These are phyloP conservation scores for Syzygium malaccense DNA, from an alignment of 441 rosid genomes.

Conservation along the genomic window DNA sequence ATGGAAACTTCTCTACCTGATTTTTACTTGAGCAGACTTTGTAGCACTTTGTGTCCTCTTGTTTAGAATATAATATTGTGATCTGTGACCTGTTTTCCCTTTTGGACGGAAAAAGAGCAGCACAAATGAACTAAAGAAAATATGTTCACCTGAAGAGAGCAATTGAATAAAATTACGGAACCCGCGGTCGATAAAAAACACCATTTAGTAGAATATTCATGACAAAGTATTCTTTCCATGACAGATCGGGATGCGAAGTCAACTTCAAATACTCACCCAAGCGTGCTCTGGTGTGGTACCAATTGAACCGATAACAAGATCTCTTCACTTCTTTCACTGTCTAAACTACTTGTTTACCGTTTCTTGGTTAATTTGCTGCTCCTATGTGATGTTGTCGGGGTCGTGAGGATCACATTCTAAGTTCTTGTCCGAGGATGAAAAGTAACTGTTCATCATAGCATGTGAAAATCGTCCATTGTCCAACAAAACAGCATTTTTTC, in stretches of 20 bases:
- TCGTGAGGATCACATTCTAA: no score
- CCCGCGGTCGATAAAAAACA: background rate
- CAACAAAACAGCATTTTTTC: background rate
- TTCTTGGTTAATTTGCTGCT: no score
- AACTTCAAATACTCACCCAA: background rate
- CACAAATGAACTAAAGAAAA: background rate
- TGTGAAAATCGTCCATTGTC: background rate
- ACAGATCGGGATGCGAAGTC: background rate
- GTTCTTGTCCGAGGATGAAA: no score
- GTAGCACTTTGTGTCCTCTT: background rate
- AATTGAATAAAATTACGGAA: background rate
- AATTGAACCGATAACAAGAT: no score
- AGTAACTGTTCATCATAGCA: background rate
- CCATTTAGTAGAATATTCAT: background rate
- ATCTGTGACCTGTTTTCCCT: background rate
- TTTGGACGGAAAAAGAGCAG: background rate
- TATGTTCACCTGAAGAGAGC: background rate
- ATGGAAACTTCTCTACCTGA: background rate
- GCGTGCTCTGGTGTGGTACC: background rate
- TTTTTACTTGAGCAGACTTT: background rate
- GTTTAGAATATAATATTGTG: background rate
- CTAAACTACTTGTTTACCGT: no score
- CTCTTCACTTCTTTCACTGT: no score
- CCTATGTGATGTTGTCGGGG: no score
- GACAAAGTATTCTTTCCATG: background rate